phyloP scores from a whole-genome alignment of 495 filamentous ascomycete genomes.

The Daldinia bambusicola region DNA sequence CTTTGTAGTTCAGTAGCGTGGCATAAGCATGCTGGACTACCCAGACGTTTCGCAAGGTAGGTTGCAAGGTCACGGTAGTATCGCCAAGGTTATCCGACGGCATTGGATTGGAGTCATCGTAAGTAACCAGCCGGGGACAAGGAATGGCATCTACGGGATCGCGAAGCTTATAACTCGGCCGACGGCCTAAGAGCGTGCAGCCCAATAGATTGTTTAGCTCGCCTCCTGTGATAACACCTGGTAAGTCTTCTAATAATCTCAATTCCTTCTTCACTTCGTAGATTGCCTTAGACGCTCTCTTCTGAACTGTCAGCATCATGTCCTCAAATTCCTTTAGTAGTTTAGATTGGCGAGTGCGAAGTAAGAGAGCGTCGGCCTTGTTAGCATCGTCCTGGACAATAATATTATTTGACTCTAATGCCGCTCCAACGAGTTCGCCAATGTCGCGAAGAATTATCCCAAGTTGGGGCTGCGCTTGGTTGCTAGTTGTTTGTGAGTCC shows the following conservation, averaged over 20 bases:
- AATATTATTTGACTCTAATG: conserved; percentile 1
- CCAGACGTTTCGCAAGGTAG: conserved; percentile 39
- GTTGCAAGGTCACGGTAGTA: conserved; percentile 17
- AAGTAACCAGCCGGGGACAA: conserved; percentile 8
- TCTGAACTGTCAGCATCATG: conserved; percentile 18
- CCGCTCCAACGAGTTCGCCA: conserved; percentile 22
- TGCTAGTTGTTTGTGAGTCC: background rate
- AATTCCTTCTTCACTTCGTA: conserved; percentile 18
- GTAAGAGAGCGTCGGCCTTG: background rate
- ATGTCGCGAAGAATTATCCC: conserved; percentile 17
- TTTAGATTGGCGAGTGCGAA: conserved; percentile 8
- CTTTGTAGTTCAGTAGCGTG: conserved; percentile 26
- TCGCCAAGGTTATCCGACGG: background rate
- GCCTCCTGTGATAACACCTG: conserved; percentile 9
- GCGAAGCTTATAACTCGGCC: conserved; percentile 35
- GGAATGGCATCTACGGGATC: background rate
- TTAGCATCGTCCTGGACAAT: background rate
- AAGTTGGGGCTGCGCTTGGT: conserved; percentile 14
- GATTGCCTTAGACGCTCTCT: conserved; percentile 22
- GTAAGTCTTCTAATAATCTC: conserved; percentile 8
- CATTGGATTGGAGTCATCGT: conserved; percentile 3
- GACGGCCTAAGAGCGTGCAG: background rate
- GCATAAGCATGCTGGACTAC: conserved; percentile 36
- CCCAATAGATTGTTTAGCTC: conserved; percentile 22
- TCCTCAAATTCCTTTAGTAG: conserved; percentile 29